phyloP scores from a whole-genome alignment of 2,329 filamentous ascomycete genomes.

The Colletotrichum melonis region DNA sequence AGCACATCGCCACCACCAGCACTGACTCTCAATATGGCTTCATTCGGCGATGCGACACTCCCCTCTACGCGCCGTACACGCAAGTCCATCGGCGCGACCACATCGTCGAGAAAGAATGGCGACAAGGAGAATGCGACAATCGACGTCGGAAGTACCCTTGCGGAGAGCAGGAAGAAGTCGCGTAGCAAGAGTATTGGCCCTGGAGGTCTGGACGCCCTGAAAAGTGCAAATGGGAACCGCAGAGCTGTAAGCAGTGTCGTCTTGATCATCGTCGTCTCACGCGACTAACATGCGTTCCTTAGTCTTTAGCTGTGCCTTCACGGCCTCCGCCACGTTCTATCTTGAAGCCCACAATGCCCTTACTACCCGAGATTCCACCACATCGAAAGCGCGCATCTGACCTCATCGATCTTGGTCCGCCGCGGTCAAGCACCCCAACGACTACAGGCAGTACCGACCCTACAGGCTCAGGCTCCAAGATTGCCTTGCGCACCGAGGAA shows the following conservation, averaged over 20 bases:
- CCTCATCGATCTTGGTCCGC: conserved; percentile 39
- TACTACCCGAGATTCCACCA: conserved; percentile 74
- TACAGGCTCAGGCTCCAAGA: conserved; percentile 59
- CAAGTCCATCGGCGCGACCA: conserved; percentile 72
- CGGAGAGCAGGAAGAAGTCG: conserved; percentile 73
- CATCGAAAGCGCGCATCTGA: conserved; percentile 56
- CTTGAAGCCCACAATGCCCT: conserved; percentile 81
- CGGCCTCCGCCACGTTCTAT: conserved; percentile 74
- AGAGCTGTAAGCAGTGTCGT: conserved; percentile 71
- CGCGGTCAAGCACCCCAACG: conserved; percentile 53
- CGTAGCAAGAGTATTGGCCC: conserved; percentile 97
- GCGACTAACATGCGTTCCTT: conserved; percentile 37
- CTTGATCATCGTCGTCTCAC: background rate
- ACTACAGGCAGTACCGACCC: conserved; percentile 42
- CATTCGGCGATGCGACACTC: conserved; percentile 58
- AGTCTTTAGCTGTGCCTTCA: conserved; percentile 67
- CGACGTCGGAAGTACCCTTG: conserved; percentile 68
- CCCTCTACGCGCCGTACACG: conserved; percentile 69
- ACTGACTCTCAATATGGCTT: conserved; percentile 47
- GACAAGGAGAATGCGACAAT: conserved; percentile 85
- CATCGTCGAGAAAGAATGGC: conserved; percentile 38
- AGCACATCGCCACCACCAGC: background rate
- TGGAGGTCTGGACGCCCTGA: conserved; percentile 86
- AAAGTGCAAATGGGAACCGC: conserved; percentile 79
- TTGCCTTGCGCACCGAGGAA: conserved; percentile 76